Percentiles rank a stretch among this genome's conserved stretches.
Evolutionary conservation across 192 early-diverging fungal species (phyloP).

Genomic region (Allomyces javanicus): DNA sequence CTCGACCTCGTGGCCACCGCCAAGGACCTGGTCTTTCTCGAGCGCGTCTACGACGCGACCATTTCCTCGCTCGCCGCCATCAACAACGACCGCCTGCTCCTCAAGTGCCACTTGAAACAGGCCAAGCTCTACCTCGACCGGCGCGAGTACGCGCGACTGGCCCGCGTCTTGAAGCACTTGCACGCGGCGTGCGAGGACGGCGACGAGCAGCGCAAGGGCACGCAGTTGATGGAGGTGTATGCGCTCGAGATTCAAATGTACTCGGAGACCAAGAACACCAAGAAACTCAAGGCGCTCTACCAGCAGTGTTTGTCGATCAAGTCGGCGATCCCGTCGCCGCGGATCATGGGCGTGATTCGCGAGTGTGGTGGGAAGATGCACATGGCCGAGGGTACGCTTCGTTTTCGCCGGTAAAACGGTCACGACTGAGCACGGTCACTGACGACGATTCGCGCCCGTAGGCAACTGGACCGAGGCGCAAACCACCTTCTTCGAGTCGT

Average conservation of each 20-base stretch:
- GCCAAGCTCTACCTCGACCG: slow-evolving; percentile 69
- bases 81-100: slow-evolving; percentile 77
- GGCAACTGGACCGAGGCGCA: slow-evolving; percentile 82
- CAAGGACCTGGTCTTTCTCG: slow-evolving; percentile 60
- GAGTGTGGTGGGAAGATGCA: slow-evolving; percentile 98
- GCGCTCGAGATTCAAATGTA: slow-evolving; percentile 95
- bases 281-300: slow-evolving; percentile 78
- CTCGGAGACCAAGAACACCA: slow-evolving; percentile 63
- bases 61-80: slow-evolving; percentile 45
- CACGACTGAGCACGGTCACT: neutral
- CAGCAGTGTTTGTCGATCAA: slow-evolving; percentile 70
- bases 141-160: slow-evolving; percentile 49
- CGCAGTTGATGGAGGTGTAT: slow-evolving; percentile 78
- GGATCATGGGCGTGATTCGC: slow-evolving; percentile 90
- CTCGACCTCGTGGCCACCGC: slow-evolving; percentile 57
- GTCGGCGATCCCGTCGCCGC: slow-evolving; percentile 87
- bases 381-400: slow-evolving; percentile 62
- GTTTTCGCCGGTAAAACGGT: too few species aligned
- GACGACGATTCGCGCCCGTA: slow-evolving; percentile 7
- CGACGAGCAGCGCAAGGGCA: slow-evolving; percentile 79
- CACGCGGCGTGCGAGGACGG: neutral
- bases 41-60: slow-evolving; percentile 61
- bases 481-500: slow-evolving; percentile 88
- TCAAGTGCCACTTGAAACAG: slow-evolving; percentile 69
- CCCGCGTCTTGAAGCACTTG: neutral